Evolutionary conservation across 2,329 filamentous ascomycete genomes (phyloP).

Genomic region (Lojkania enalia): DNA sequence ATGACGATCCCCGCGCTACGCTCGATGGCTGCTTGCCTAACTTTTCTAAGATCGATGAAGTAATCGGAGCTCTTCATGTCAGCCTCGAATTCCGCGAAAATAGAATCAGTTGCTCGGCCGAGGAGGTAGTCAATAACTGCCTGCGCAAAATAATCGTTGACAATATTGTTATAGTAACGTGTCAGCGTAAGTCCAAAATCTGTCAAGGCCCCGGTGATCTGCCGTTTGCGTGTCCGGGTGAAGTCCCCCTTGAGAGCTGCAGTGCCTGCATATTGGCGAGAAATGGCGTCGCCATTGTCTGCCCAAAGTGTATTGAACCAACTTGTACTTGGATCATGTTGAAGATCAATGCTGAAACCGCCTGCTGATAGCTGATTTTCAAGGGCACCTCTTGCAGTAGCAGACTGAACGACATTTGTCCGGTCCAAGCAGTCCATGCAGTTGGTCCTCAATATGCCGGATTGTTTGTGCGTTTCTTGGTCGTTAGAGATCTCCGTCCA

Average conservation of each 20-base stretch:
- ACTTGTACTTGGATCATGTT: conserved; percentile 75
- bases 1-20: conserved; percentile 85
- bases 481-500: conserved; percentile 65
- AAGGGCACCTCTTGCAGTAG: conserved; percentile 80
- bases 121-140: conserved; percentile 92
- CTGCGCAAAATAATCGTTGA: conserved; percentile 97
- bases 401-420: conserved; percentile 94
- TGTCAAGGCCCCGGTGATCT: conserved; percentile 87
- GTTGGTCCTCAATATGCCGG: conserved; percentile 85
- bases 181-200: conserved; percentile 89
- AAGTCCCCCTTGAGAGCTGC: conserved; percentile 97
- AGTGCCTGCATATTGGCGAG: conserved; percentile 93
- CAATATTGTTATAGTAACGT: conserved; percentile 80
- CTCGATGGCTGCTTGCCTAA: conserved; percentile 88
- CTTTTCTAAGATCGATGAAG: conserved; percentile 79
- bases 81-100: conserved; percentile 93
- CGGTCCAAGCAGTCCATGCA: conserved; percentile 98
- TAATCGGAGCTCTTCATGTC: conserved; percentile 94
- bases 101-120: conserved; percentile 79
- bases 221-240: conserved; percentile 84
- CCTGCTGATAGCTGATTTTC: conserved; percentile 77
- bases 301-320: conserved; percentile 99
- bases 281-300: conserved; percentile 95
- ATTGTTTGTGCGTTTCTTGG: conserved; percentile 57
- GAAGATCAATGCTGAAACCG: conserved; percentile 73